These are phyloP conservation scores for Aspergillus sclerotiicarbonarius DNA, from an alignment of 495 filamentous ascomycete species.

Conservation along the genomic window DNA sequence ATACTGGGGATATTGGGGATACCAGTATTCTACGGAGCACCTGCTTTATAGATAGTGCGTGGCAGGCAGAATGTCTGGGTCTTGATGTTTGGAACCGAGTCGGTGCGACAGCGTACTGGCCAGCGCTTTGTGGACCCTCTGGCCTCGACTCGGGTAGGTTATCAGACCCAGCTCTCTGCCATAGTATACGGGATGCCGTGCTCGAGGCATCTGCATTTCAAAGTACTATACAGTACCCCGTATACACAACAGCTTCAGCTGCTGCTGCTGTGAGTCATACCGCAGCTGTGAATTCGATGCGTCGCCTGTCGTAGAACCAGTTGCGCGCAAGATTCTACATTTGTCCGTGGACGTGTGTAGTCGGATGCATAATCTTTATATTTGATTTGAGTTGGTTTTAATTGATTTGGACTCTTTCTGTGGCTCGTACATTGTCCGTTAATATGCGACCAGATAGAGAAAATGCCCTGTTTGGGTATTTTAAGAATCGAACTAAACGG, in stretches of 20 bases:
- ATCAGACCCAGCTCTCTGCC: neutral
- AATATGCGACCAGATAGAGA: neutral
- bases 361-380: no score
- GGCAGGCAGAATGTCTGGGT: neutral
- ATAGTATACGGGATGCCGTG: neutral
- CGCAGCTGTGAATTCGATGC: neutral
- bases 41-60: neutral
- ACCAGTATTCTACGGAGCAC: neutral
- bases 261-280: neutral
- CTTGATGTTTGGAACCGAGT: neutral
- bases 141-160: neutral
- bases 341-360: neutral
- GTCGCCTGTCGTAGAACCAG: neutral
- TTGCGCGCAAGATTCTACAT: neutral
- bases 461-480: neutral
- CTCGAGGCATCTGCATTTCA: neutral
- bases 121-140: conserved; percentile 4
- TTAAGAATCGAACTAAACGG: neutral
- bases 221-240: neutral
- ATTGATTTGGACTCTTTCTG: neutral
- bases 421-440: neutral
- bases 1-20: no score
- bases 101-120: neutral
- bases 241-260: neutral
- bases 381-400: no score